Evolutionary conservation across 306 rosid species (phyloP), one percentile per base, ranked within the genome.

Genomic region (Fagus sylvatica): DNA sequence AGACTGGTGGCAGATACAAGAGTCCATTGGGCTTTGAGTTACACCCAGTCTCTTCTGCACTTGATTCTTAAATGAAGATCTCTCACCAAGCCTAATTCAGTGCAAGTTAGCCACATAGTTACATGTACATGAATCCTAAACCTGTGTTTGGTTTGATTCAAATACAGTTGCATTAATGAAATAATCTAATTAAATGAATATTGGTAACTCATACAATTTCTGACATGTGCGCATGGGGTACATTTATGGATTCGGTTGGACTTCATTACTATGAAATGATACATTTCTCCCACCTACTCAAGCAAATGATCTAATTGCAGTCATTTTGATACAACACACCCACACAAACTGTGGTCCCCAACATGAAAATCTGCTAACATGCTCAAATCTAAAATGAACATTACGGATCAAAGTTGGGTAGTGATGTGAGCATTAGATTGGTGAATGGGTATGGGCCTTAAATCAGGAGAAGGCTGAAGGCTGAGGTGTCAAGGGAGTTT

Each of bases 11-110:
- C 65, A 57, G 37, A 57, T 9, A 57, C 65, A 10, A 57, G 65
- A 15, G 81, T 55, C 43, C 46, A 1, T 51, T 51, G 41, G 43
- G 78, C 51, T 55, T 67, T 9, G 68, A 28, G 65, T 28, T 57
- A 7, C 65, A 36, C 22, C 65, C 32, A 4, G 65, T 28, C 37
- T 9, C 37, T 10, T 57, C 65, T 57, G 17, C 65, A 57, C 7
- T 30, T 57, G 0, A 10, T 28, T 3, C 65, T 57, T 36, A 28
- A 11, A 57, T 57, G 37, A 57, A 57, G 65, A 32, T 57, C 6
- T 53, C 6, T 28, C 64, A 57, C 36, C 64, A 28, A 9, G 36
- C 16, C 19, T 51, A 51, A 51, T 51, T 6, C 16, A 10, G 55
- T 11, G 6, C 36, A 57, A 57, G 64, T 7, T 57, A 57, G 64